Base-by-base conservation (phyloP, 2,329 filamentous ascomycete genomes). In the Neofusicoccum sp. region DNA sequence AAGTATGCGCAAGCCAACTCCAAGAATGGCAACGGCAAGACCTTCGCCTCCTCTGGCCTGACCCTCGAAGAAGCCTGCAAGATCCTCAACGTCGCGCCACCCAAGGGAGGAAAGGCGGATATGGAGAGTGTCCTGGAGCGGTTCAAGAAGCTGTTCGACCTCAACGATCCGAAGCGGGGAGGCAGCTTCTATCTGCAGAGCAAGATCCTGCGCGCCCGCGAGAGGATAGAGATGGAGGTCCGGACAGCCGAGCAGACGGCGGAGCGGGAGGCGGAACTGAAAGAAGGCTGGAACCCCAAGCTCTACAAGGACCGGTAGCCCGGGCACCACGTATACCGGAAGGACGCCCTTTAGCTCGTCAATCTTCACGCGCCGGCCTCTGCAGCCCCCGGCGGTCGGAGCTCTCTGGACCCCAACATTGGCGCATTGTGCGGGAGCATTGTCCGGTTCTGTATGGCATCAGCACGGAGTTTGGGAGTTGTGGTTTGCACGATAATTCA, bases 161-260 rank as follows among this genome's bases (percentile, higher is more conserved):
- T 86, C 68, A 99, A 99, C 79, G 90, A 99, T 66, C 93, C 95
- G 9, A 84, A 96, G 76, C 96, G 96, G 72, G 95, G 95, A 36
- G 95, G 95, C 58, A 97, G 92, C 70, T 99, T 99, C 78, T 99
- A 99, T 77, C 82, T 99, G 51, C 95, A 99, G 79, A 98, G 93
- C 82, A 99, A 99, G 80, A 86, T 99, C 60, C 78, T 98, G 68
- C 84, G 95, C 64, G 95, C 95, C 62, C 86, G 93, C 69, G 93
- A 99, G 79, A 83, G 95, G 65, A 89, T 99, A 78, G 93, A 98
- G 80, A 83, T 89, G 69, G 93, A 99, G 77, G 80, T 95, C 41
- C 83, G 87, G 65, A 86, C 89, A 62, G 84, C 87, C 62, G 82
- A 86, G 69, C 88, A 90, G 72, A 86, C 88, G 72, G 83, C 84